Conservation (phyloP, 2,329 filamentous ascomycete species). For the Trichoderma sp. region DNA sequence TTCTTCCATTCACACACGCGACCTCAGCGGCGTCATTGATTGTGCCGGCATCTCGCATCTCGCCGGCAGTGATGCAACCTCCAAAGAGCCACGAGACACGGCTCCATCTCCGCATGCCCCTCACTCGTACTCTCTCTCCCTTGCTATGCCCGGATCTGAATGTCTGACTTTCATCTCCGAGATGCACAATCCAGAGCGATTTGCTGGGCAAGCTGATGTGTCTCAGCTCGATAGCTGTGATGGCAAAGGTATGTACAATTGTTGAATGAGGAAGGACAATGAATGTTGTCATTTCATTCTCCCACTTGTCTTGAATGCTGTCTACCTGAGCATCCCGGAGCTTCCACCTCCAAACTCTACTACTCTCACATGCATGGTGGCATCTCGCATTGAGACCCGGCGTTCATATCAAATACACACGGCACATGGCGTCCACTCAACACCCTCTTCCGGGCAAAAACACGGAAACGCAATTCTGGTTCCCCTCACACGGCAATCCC, state of each 20-base stretch:
- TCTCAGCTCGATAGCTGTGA: not conserved
- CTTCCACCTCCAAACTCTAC: not conserved
- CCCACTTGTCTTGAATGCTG: not conserved
- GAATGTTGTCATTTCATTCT: not conserved
- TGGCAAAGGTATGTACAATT: not conserved
- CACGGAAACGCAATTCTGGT: not conserved
- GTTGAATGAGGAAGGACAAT: not conserved
- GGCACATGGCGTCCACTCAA: not conserved
- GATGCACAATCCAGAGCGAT: not conserved
- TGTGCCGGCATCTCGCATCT: not conserved
- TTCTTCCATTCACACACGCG: not conserved
- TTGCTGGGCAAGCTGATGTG: not conserved
- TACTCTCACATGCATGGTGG: not conserved
- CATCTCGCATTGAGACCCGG: not conserved
- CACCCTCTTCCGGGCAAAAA: not conserved
- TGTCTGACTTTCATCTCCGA: not conserved
- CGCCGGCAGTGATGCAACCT: not conserved
- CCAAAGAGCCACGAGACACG: conserved; percentile 6
- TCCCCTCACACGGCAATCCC: not conserved
- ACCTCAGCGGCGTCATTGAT: not conserved
- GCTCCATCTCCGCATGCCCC: not conserved
- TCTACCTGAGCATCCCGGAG: not conserved
- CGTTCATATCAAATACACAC: not conserved
- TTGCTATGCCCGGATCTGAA: not conserved
- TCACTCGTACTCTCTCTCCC: not conserved